Percentiles rank a stretch among this genome's conserved stretches.
These are phyloP conservation scores for Cystofilobasidium bisporidii DNA, from an alignment of 768 basidiomycete genomes.

Conservation along the genomic window DNA sequence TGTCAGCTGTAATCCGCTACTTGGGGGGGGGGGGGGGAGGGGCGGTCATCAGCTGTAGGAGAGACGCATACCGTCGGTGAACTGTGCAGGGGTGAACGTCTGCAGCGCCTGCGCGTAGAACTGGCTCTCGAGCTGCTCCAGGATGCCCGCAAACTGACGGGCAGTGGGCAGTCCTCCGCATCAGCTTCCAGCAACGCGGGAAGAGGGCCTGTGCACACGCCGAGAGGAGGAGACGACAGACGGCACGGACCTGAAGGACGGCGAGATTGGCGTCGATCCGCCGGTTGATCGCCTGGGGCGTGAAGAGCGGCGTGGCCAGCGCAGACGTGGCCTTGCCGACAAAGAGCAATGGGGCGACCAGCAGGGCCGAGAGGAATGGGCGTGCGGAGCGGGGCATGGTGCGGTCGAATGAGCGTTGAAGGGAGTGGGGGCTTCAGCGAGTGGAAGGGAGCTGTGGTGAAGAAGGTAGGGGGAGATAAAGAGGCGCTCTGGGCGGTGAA, in stretches of 20 bases:
- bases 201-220: too few relatives aligned
- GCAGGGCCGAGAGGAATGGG: neutral
- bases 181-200: neutral
- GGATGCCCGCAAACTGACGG: neutral
- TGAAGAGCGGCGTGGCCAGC: neutral
- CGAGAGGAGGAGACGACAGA: too few relatives aligned
- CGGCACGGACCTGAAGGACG: neutral
- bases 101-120: constrained; percentile 60
- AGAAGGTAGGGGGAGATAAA: too few relatives aligned
- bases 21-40: too few relatives aligned
- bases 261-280: neutral
- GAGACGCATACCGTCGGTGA: constrained; percentile 54
- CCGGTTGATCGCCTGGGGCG: neutral
- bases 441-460: too few relatives aligned
- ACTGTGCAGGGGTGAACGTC: constrained; percentile 58
- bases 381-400: neutral
- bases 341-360: neutral
- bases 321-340: neutral
- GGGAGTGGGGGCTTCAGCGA: too few relatives aligned
- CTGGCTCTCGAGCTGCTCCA: constrained; percentile 47
- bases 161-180: too few relatives aligned
- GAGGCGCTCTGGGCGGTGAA: too few relatives aligned
- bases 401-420: neutral
- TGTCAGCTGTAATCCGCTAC: too few relatives aligned
- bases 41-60: constrained; percentile 9